Conservation (phyloP, 2,329 filamentous ascomycete species). For the Penicillium sp. region DNA sequence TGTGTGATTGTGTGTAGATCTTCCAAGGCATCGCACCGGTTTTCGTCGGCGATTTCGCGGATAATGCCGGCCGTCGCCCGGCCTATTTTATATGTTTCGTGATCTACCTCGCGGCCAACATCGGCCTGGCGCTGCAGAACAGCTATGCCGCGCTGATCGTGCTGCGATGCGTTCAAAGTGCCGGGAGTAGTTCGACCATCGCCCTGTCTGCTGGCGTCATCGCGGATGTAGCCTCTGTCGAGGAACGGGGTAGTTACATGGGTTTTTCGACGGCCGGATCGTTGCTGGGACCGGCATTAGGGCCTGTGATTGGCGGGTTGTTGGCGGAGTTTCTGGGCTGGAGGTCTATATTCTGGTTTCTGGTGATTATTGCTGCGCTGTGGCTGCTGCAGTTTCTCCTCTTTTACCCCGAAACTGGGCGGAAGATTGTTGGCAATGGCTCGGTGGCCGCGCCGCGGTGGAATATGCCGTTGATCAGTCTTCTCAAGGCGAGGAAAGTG, state of each 20-base stretch:
- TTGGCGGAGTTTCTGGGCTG: constrained; percentile 36
- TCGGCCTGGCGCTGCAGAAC: constrained; percentile 36
- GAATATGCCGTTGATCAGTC: constrained; percentile 33
- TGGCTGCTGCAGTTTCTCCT: constrained; percentile 34
- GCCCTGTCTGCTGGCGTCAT: constrained; percentile 39
- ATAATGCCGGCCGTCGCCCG: constrained; percentile 49
- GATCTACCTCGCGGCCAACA: constrained; percentile 39
- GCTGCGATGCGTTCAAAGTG: constrained; percentile 34
- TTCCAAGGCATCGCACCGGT: constrained; percentile 53
- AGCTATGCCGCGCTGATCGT: constrained; percentile 33
- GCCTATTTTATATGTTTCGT: constrained; percentile 51
- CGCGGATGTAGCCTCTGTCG: constrained; percentile 35
- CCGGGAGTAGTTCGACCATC: constrained; percentile 39
- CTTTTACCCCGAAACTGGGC: constrained; percentile 36
- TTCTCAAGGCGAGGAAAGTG: constrained; percentile 24
- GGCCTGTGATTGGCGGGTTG: constrained; percentile 34
- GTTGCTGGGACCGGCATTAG: constrained; percentile 31
- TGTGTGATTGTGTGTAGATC: constrained; percentile 44
- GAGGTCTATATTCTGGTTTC: constrained; percentile 45
- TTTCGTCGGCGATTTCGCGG: constrained; percentile 50
- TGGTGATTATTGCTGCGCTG: constrained; percentile 44
- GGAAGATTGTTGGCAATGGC: constrained; percentile 37
- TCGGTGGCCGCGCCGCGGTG: constrained; percentile 32
- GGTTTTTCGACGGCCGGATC: constrained; percentile 33
- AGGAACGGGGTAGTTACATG: constrained; percentile 40